phyloP scores from a whole-genome alignment of 345 rosid species.

The Physaria fendleri region DNA sequence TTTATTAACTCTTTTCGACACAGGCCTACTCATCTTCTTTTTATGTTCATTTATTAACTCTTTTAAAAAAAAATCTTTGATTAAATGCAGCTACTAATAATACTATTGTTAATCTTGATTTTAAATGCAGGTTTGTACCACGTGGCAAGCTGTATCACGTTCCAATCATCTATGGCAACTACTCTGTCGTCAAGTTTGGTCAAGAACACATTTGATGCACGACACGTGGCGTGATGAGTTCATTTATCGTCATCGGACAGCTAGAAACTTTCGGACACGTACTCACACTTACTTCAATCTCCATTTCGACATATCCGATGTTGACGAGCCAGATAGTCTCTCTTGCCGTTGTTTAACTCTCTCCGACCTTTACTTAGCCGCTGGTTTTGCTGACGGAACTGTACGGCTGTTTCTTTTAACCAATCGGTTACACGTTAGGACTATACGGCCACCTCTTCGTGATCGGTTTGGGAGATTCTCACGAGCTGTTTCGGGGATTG shows the following conservation, averaged over 20 bases:
- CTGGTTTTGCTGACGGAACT: slow-evolving; percentile 81
- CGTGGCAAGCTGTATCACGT: slow-evolving; percentile 80
- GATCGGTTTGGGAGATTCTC: slow-evolving; percentile 72
- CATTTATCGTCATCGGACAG: slow-evolving; percentile 56
- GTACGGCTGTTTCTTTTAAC: slow-evolving; percentile 64
- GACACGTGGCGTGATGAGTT: slow-evolving; percentile 73
- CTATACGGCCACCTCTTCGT: slow-evolving; percentile 49
- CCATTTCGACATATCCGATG: slow-evolving; percentile 54
- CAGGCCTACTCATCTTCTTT: too few species aligned
- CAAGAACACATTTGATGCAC: slow-evolving; percentile 32
- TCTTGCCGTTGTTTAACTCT: slow-evolving; percentile 72
- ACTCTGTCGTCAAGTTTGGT: slow-evolving; percentile 56
- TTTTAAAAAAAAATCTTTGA: too few species aligned
- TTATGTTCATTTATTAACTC: too few species aligned
- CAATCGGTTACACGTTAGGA: slow-evolving; percentile 50
- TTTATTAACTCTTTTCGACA: too few species aligned
- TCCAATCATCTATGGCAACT: slow-evolving; percentile 76
- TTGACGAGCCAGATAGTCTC: slow-evolving; percentile 47
- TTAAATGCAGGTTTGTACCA: slow-evolving; percentile 63
- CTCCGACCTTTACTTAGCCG: slow-evolving; percentile 69
- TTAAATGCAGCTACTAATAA: too few species aligned
- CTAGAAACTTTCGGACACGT: slow-evolving; percentile 50
- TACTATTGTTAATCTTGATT: not conserved
- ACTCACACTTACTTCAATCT: slow-evolving; percentile 38
- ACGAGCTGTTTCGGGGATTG: slow-evolving; percentile 67